phyloP scores from a whole-genome alignment of 768 basidiomycete species.

The Gymnopilus dilepis region DNA sequence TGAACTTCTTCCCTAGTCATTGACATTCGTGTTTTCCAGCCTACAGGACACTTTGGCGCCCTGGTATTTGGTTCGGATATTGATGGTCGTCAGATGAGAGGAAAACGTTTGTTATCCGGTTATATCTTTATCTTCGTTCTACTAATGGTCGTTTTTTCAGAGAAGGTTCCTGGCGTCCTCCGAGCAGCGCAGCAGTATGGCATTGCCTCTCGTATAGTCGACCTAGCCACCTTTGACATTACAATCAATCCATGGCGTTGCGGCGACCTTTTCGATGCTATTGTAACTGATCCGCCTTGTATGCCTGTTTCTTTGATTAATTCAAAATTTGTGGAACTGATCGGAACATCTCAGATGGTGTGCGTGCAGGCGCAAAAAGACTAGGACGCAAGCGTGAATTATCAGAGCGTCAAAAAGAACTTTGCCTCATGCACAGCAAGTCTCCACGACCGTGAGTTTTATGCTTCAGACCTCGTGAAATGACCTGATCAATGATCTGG shows the following conservation, averaged over 20 bases:
- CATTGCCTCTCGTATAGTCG: slow-evolving; percentile 71
- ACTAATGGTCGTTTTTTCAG: slow-evolving; percentile 27
- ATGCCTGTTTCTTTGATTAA: slow-evolving; percentile 33
- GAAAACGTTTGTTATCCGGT: slow-evolving; percentile 86
- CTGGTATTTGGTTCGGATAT: slow-evolving; percentile 92
- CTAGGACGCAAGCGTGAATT: slow-evolving; percentile 69
- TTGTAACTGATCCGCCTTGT: slow-evolving; percentile 96
- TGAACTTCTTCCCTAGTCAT: background rate
- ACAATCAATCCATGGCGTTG: slow-evolving; percentile 89
- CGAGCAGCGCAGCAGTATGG: slow-evolving; percentile 88
- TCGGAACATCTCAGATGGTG: slow-evolving; percentile 67
- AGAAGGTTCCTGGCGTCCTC: slow-evolving; percentile 68
- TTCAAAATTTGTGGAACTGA: background rate
- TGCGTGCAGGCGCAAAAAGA: slow-evolving; percentile 86
- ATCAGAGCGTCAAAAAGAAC: slow-evolving; percentile 40
- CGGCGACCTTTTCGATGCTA: slow-evolving; percentile 91
- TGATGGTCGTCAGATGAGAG: slow-evolving; percentile 96
- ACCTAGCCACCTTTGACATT: slow-evolving; percentile 92
- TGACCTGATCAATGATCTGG: background rate
- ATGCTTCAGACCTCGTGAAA: background rate
- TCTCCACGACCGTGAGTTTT: slow-evolving; percentile 50
- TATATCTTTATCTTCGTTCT: background rate
- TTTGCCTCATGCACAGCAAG: slow-evolving; percentile 42
- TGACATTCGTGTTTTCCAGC: slow-evolving; percentile 46
- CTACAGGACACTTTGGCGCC: slow-evolving; percentile 87